phyloP scores from a whole-genome alignment of 2,329 filamentous ascomycete genomes.

The Ploettnerulaceae sp. region DNA sequence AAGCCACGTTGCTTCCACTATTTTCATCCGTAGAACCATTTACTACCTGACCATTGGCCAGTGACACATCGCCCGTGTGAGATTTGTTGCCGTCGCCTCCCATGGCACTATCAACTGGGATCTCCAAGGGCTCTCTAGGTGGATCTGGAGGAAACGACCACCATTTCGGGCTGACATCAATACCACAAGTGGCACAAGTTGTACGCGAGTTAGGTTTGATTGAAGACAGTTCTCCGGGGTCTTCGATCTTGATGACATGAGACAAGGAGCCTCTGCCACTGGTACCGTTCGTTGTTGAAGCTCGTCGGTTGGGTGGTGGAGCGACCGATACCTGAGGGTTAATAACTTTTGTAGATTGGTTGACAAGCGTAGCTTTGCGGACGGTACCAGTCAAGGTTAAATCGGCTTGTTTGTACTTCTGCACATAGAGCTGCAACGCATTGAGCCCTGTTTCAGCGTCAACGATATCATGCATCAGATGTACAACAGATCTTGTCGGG shows the following conservation, averaged over 20 bases:
- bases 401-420: constrained; percentile 93
- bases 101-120: neutral
- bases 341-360: constrained; percentile 35
- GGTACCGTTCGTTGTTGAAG: constrained; percentile 47
- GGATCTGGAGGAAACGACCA: constrained; percentile 40
- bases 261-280: constrained; percentile 28
- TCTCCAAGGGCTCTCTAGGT: neutral
- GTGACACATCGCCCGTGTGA: constrained; percentile 8
- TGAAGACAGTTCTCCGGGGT: constrained; percentile 13
- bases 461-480: constrained; percentile 72
- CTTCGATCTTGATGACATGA: constrained; percentile 28
- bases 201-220: constrained; percentile 37
- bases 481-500: constrained; percentile 65
- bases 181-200: constrained; percentile 58
- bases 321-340: constrained; percentile 24
- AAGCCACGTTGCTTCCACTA: constrained; percentile 26
- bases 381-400: constrained; percentile 85
- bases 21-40: constrained; percentile 10
- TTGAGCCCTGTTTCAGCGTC: constrained; percentile 63
- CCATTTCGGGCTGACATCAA: constrained; percentile 72
- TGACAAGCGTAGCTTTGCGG: constrained; percentile 70
- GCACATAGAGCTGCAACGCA: constrained; percentile 80
- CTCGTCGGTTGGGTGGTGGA: constrained; percentile 44
- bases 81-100: constrained; percentile 14
- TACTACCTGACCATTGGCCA: constrained; percentile 14